Conservation (phyloP, 1,284 basidiomycete genomes). For the Pseudozyma thailandica region DNA sequence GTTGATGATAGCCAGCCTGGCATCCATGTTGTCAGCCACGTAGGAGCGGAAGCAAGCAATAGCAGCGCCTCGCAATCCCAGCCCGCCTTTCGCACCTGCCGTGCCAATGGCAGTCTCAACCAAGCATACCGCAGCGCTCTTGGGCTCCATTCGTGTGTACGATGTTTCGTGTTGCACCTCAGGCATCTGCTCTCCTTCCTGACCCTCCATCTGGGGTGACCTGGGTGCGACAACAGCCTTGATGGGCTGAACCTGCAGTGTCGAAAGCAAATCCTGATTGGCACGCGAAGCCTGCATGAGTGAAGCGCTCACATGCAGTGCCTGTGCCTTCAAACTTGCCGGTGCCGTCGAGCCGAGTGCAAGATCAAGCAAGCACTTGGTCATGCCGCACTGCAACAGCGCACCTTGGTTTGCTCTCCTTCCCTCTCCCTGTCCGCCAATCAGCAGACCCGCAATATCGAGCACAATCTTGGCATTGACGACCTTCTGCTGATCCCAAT, state of each 20-base stretch:
- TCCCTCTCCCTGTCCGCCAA: slow-evolving; percentile 69
- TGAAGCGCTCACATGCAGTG: slow-evolving; percentile 76
- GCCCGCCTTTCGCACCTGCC: slow-evolving; percentile 46
- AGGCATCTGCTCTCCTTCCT: slow-evolving; percentile 5
- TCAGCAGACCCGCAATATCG: slow-evolving; percentile 77
- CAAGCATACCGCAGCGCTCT: slow-evolving; percentile 45
- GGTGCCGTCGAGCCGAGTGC: slow-evolving; percentile 92
- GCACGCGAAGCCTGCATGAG: slow-evolving; percentile 56
- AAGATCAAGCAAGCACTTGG: slow-evolving; percentile 85
- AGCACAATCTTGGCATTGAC: slow-evolving; percentile 81
- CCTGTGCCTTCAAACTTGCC: slow-evolving; percentile 77
- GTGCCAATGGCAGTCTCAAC: slow-evolving; percentile 54
- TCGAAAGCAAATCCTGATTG: slow-evolving; percentile 71
- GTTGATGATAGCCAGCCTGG: slow-evolving; percentile 71
- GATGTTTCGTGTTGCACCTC: slow-evolving; percentile 12
- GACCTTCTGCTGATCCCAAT: slow-evolving; percentile 92
- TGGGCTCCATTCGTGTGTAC: slow-evolving; percentile 44
- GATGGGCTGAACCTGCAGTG: slow-evolving; percentile 55
- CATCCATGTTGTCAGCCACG: slow-evolving; percentile 68
- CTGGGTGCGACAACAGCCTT: slow-evolving; percentile 17
- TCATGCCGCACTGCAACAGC: slow-evolving; percentile 74
- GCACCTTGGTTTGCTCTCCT: slow-evolving; percentile 73
- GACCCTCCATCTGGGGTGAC: background rate
- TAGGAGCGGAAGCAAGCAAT: slow-evolving; percentile 60
- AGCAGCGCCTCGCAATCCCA: slow-evolving; percentile 57